These are phyloP conservation scores for Gremmenia infestans DNA, from an alignment of 2,329 filamentous ascomycete species.

Conservation along the genomic window DNA sequence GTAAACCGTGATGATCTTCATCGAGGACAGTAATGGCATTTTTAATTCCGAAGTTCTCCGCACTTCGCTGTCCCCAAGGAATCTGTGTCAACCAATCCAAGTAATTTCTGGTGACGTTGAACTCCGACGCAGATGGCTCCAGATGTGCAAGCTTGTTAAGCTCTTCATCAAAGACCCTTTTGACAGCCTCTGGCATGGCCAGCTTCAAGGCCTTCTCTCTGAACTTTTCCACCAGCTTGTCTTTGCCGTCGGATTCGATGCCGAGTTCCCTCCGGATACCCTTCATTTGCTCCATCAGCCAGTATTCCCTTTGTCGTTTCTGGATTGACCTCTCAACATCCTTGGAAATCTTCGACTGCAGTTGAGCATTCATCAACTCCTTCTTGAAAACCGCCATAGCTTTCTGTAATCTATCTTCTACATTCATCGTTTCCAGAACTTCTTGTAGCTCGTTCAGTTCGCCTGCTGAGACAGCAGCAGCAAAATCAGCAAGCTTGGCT, in stretches of 20 bases:
- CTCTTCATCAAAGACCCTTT: constrained; percentile 97
- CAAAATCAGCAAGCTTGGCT: constrained; percentile 92
- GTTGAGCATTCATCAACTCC: constrained; percentile 94
- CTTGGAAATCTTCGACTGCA: constrained; percentile 96
- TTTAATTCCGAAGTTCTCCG: constrained; percentile 93
- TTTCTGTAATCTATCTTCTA: constrained; percentile 89
- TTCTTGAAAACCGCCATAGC: constrained; percentile 91
- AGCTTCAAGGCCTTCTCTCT: constrained; percentile 90
- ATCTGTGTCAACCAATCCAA: constrained; percentile 98
- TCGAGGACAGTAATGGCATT: constrained; percentile 88
- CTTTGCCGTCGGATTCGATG: constrained; percentile 95
- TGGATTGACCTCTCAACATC: constrained; percentile 97
- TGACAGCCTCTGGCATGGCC: constrained; percentile 93
- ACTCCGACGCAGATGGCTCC: constrained; percentile 93
- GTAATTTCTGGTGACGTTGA: constrained; percentile 98
- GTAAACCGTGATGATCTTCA: constrained; percentile 93
- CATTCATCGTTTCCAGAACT: constrained; percentile 80
- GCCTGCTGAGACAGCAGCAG: constrained; percentile 91
- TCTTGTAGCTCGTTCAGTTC: constrained; percentile 90
- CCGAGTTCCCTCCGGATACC: constrained; percentile 92
- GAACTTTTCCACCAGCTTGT: constrained; percentile 96
- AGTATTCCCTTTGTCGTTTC: constrained; percentile 95
- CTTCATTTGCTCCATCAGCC: constrained; percentile 99
- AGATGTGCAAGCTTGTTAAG: constrained; percentile 94
- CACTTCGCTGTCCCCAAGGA: constrained; percentile 91